These are phyloP conservation scores for Ajuga reptans DNA, from an alignment of 305 asterid species.

Conservation along the genomic window DNA sequence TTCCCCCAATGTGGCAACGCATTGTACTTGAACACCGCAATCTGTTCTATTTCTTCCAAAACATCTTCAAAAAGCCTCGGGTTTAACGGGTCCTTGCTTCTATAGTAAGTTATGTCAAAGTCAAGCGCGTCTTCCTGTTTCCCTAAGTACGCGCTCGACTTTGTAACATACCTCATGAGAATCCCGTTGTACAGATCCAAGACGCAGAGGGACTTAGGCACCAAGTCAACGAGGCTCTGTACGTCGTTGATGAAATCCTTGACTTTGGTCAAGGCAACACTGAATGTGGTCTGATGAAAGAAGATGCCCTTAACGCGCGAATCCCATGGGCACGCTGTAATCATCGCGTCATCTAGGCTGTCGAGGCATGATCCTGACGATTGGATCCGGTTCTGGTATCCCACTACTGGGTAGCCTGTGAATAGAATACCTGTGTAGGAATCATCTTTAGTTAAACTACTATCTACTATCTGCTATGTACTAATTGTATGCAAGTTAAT, in stretches of 20 bases:
- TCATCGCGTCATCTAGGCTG: slow-evolving; percentile 25
- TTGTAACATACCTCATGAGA: slow-evolving; percentile 43
- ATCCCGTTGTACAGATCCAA: slow-evolving; percentile 43
- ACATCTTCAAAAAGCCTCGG: slow-evolving; percentile 40
- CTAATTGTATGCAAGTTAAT: too few relatives aligned
- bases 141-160: slow-evolving; percentile 43
- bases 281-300: slow-evolving; percentile 46
- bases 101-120: slow-evolving; percentile 44
- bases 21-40: slow-evolving; percentile 40
- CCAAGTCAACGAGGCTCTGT: slow-evolving; percentile 29
- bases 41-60: slow-evolving; percentile 46
- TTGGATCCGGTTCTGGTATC: slow-evolving; percentile 40
- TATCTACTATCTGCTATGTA: too few relatives aligned
- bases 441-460: too few relatives aligned
- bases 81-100: slow-evolving; percentile 36
- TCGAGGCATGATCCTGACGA: slow-evolving; percentile 46
- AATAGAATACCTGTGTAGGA: slow-evolving; percentile 21
- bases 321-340: slow-evolving; percentile 48
- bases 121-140: slow-evolving; percentile 42
- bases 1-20: slow-evolving; percentile 57
- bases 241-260: slow-evolving; percentile 34
- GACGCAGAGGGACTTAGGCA: slow-evolving; percentile 37
- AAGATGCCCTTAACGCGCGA: slow-evolving; percentile 36
- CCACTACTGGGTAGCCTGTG: slow-evolving; percentile 38
- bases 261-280: slow-evolving; percentile 31